These are phyloP conservation scores for Microsporum ferrugineum DNA, from an alignment of 2,329 filamentous ascomycete genomes.

Conservation along the genomic window DNA sequence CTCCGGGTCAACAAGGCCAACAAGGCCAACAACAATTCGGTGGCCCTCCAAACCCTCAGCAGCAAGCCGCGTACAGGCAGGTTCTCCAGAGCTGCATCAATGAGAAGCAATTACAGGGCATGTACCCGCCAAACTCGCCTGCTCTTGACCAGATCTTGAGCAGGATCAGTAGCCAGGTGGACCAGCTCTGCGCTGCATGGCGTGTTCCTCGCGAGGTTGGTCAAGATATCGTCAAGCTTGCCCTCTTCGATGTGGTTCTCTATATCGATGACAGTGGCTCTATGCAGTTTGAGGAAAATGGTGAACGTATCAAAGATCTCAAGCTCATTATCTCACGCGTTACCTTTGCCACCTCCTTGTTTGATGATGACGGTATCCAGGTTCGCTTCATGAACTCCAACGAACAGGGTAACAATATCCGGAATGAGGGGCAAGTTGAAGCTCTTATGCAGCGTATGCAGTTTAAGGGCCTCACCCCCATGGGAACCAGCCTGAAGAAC, in stretches of 20 bases:
- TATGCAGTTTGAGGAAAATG: slow-evolving; percentile 57
- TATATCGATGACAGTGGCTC: slow-evolving; percentile 60
- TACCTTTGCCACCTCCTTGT: slow-evolving; percentile 54
- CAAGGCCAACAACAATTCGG: slow-evolving; percentile 18
- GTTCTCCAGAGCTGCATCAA: slow-evolving; percentile 46
- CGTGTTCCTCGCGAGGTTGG: slow-evolving; percentile 48
- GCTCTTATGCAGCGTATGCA: slow-evolving; percentile 46
- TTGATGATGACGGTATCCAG: slow-evolving; percentile 56
- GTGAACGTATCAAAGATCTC: slow-evolving; percentile 55
- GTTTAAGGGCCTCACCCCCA: slow-evolving; percentile 56
- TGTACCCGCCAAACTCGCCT: slow-evolving; percentile 47
- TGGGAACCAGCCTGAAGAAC: slow-evolving; percentile 51
- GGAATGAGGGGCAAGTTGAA: slow-evolving; percentile 47
- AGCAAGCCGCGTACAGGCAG: slow-evolving; percentile 46
- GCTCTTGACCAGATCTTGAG: slow-evolving; percentile 41
- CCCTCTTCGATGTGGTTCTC: slow-evolving; percentile 51
- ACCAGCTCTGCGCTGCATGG: slow-evolving; percentile 47
- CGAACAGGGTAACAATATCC: slow-evolving; percentile 43
- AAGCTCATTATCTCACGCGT: slow-evolving; percentile 53
- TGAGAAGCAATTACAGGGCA: slow-evolving; percentile 48
- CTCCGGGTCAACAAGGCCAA: slow-evolving; percentile 28
- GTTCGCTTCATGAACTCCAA: slow-evolving; percentile 60
- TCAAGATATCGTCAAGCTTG: slow-evolving; percentile 51
- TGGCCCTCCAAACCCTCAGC: slow-evolving; percentile 36
- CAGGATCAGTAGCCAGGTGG: slow-evolving; percentile 41